Conservation (phyloP, 192 early-diverging fungal genomes). For the Allomyces javanicus region DNA sequence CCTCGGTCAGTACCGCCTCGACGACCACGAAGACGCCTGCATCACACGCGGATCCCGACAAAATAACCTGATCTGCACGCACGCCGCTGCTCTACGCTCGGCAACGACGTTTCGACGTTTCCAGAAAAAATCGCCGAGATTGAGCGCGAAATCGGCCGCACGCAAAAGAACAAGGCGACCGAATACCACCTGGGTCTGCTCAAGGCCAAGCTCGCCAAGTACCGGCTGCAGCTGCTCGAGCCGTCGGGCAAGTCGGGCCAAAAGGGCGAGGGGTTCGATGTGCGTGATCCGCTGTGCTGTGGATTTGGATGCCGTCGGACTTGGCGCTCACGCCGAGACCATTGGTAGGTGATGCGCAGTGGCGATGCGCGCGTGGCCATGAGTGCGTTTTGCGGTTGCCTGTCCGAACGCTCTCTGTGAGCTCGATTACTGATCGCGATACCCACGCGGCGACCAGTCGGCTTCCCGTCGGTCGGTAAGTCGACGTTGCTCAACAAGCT, state of each 20-base stretch:
- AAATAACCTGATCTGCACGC: too few species aligned
- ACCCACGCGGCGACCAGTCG: slow-evolving; percentile 5
- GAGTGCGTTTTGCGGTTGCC: not conserved
- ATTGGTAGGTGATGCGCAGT: slow-evolving; percentile 83
- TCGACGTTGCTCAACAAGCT: slow-evolving; percentile 93
- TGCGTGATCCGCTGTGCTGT: slow-evolving; percentile 2
- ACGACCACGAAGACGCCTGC: too few species aligned
- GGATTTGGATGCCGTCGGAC: not conserved
- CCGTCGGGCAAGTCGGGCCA: slow-evolving; percentile 27
- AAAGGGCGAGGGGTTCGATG: slow-evolving; percentile 1
- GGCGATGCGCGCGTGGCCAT: slow-evolving; percentile 51
- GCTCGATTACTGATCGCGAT: not conserved
- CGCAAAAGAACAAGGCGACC: slow-evolving; percentile 93
- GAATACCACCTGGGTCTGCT: slow-evolving; percentile 77
- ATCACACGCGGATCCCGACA: too few species aligned
- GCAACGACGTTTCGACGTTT: too few species aligned
- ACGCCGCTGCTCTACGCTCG: too few species aligned
- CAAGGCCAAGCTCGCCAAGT: slow-evolving; percentile 96
- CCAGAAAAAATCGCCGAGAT: slow-evolving; percentile 14
- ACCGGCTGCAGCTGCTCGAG: slow-evolving; percentile 80
- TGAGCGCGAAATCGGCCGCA: slow-evolving; percentile 42
- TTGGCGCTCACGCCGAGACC: not conserved
- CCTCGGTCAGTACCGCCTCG: too few species aligned
- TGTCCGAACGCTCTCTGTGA: not conserved
- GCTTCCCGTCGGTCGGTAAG: slow-evolving; percentile 97